phyloP scores from a whole-genome alignment of 2,329 filamentous ascomycete genomes.

The Lizonia empirigonia region DNA sequence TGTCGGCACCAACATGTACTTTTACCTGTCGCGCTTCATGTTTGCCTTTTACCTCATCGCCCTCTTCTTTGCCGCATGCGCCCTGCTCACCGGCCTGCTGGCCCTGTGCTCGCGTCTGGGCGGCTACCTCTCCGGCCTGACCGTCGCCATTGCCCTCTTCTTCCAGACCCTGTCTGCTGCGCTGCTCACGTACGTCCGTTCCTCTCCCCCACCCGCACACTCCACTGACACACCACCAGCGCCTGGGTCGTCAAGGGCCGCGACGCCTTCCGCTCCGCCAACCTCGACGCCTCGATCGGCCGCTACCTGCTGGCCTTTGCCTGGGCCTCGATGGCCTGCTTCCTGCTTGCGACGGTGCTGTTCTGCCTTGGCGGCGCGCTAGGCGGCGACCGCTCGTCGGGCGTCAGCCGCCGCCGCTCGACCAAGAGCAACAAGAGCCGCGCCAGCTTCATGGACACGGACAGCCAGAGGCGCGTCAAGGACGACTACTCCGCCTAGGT shows the following conservation, averaged over 20 bases:
- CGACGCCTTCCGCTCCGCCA: constrained; percentile 64
- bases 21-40: constrained; percentile 86
- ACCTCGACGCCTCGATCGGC: constrained; percentile 66
- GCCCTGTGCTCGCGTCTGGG: constrained; percentile 74
- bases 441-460: constrained; percentile 61
- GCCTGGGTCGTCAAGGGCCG: constrained; percentile 73
- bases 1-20: constrained; percentile 68
- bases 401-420: constrained; percentile 55
- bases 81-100: constrained; percentile 71
- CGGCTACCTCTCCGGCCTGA: constrained; percentile 67
- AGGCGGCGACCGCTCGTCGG: constrained; percentile 50
- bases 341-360: constrained; percentile 69
- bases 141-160: constrained; percentile 66
- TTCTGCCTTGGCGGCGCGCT: constrained; percentile 68
- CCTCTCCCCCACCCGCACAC: not conserved
- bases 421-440: constrained; percentile 50
- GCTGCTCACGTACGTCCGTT: constrained; percentile 72
- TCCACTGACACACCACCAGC: constrained; percentile 46
- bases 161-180: constrained; percentile 70
- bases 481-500: constrained; percentile 66
- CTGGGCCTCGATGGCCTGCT: constrained; percentile 72
- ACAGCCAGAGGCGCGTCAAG: constrained; percentile 68
- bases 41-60: constrained; percentile 90
- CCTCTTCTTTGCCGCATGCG: constrained; percentile 74
- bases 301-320: constrained; percentile 75